Conservation (phyloP, 2,329 filamentous ascomycete species). For the Phyllosticta citribraziliensis region DNA sequence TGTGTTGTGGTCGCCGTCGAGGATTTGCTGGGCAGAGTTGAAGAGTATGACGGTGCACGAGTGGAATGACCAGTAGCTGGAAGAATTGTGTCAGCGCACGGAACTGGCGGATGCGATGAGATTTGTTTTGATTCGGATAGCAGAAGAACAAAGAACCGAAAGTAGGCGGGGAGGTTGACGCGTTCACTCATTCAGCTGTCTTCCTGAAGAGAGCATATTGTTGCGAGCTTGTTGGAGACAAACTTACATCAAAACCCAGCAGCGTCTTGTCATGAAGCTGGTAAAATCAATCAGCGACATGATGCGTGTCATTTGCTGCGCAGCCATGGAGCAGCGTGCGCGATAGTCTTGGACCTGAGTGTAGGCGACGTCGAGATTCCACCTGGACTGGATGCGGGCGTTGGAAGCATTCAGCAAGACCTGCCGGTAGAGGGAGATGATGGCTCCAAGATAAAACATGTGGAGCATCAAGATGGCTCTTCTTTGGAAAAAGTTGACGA, state of each 20-base stretch:
- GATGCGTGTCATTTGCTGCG: slow-evolving; percentile 26
- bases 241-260: slow-evolving; percentile 29
- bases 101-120: background rate
- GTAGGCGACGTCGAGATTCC: slow-evolving; percentile 17
- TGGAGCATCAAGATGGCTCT: slow-evolving; percentile 29
- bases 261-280: slow-evolving; percentile 25
- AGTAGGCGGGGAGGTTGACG: too few species aligned
- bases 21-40: slow-evolving; percentile 24
- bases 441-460: slow-evolving; percentile 27
- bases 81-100: background rate
- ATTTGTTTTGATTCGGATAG: too few species aligned
- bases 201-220: background rate
- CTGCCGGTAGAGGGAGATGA: slow-evolving; percentile 27
- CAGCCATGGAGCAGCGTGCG: slow-evolving; percentile 25
- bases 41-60: slow-evolving; percentile 26
- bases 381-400: slow-evolving; percentile 13
- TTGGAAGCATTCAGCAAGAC: slow-evolving; percentile 24
- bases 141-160: too few species aligned
- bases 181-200: background rate
- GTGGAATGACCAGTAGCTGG: slow-evolving; percentile 28
- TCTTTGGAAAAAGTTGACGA: slow-evolving; percentile 22
- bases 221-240: background rate
- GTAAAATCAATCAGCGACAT: slow-evolving; percentile 24
- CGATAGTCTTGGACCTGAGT: slow-evolving; percentile 21
- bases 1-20: slow-evolving; percentile 21